phyloP scores from a whole-genome alignment of 2,329 filamentous ascomycete genomes.

The Trichoderma endophyticum region DNA sequence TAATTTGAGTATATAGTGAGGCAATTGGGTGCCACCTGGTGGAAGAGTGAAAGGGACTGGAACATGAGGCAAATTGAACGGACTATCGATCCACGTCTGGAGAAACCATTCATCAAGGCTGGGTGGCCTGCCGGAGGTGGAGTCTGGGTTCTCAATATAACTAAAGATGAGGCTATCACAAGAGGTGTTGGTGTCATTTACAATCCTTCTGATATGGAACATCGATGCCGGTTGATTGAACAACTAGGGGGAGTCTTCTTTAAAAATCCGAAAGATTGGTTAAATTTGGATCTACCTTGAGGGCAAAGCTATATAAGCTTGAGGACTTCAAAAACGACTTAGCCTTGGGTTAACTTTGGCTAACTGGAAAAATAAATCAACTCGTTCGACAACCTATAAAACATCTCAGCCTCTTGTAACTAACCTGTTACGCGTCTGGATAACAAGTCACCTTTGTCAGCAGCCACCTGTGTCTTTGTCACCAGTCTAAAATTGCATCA shows the following conservation, averaged over 20 bases:
- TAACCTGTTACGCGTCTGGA: not conserved
- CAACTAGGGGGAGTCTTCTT: not conserved
- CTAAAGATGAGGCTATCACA: not conserved
- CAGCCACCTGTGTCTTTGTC: not conserved
- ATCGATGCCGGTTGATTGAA: not conserved
- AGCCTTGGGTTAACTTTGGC: not conserved
- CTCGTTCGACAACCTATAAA: not conserved
- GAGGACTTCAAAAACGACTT: too few species aligned
- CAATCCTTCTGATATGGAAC: not conserved
- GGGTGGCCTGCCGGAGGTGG: not conserved
- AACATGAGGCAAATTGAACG: not conserved
- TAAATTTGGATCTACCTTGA: not conserved
- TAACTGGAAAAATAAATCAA: not conserved
- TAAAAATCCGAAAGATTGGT: not conserved
- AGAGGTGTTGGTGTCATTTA: not conserved
- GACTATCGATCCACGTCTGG: not conserved
- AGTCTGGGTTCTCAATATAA: not conserved
- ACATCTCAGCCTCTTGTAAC: not conserved
- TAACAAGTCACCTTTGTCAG: not conserved
- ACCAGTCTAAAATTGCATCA: not conserved
- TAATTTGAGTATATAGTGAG: not conserved
- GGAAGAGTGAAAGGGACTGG: not conserved
- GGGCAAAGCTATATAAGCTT: not conserved
- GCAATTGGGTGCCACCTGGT: not conserved
- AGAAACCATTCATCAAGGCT: not conserved